These are phyloP conservation scores for Termitomyces titanicus DNA, from an alignment of 768 basidiomycete genomes.

Conservation along the genomic window DNA sequence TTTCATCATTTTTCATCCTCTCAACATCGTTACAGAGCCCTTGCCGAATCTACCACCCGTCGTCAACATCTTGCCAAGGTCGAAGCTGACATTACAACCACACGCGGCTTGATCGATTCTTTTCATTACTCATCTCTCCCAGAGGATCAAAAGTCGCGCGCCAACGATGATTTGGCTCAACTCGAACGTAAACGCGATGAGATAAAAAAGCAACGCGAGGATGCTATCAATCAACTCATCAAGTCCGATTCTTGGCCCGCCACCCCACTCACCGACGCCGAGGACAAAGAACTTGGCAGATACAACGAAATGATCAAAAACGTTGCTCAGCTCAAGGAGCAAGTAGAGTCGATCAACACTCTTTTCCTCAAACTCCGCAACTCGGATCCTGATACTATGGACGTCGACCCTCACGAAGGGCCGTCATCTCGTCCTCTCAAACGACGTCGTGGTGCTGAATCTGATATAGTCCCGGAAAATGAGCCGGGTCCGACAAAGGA, in stretches of 20 bases:
- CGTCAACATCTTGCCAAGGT: constrained; percentile 13
- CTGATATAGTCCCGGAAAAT: neutral
- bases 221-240: constrained; percentile 14
- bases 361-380: constrained; percentile 10
- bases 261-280: constrained; percentile 14
- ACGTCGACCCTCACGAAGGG: constrained; percentile 11
- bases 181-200: constrained; percentile 21
- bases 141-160: constrained; percentile 12
- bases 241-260: constrained; percentile 28
- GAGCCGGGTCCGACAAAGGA: constrained; percentile 3
- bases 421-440: constrained; percentile 11
- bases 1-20: neutral
- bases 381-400: neutral
- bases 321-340: constrained; percentile 18
- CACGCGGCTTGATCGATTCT: constrained; percentile 13
- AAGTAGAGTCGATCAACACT: constrained; percentile 19
- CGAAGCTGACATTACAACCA: constrained; percentile 14
- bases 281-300: constrained; percentile 17
- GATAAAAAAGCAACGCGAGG: constrained; percentile 14
- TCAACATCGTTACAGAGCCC: constrained; percentile 4
- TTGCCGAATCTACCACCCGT: constrained; percentile 7
- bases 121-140: constrained; percentile 9
- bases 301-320: constrained; percentile 19
- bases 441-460: constrained; percentile 23
- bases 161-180: constrained; percentile 12